Evolutionary conservation across 1,139 yeast species (phyloP).

Genomic region (Taiozyma onychis): DNA sequence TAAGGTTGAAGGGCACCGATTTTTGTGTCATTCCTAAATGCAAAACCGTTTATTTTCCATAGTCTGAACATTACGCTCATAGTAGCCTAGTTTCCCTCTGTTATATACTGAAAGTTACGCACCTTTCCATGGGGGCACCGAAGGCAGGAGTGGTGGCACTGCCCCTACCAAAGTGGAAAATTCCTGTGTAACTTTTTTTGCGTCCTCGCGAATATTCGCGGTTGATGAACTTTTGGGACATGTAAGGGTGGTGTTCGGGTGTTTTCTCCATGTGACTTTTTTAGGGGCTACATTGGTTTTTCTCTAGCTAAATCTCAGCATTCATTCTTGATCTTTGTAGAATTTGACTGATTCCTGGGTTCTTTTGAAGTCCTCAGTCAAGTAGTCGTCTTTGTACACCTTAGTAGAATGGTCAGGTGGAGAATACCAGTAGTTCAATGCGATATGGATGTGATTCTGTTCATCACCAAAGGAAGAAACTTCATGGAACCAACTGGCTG

Average conservation of each 20-base stretch:
- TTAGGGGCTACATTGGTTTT: neutral
- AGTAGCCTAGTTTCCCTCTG: too few relatives aligned
- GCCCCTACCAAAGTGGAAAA: neutral
- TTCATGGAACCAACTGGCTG: constrained; percentile 81
- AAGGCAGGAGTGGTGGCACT: too few relatives aligned
- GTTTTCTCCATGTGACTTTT: neutral
- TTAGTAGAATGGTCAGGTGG: constrained; percentile 42
- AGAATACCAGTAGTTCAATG: constrained; percentile 68
- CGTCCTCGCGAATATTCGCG: neutral
- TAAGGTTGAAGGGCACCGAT: neutral
- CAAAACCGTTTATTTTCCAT: neutral
- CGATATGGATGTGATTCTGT: constrained; percentile 41
- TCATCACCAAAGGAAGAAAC: constrained; percentile 55
- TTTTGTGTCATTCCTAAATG: neutral
- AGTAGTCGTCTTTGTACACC: constrained; percentile 44
- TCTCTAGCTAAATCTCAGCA: neutral
- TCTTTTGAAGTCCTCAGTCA: constrained; percentile 44
- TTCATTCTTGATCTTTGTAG: constrained; percentile 2
- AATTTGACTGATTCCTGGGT: constrained; percentile 28
- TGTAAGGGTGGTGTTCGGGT: neutral
- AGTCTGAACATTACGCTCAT: neutral
- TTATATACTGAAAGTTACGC: too few relatives aligned
- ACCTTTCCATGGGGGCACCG: too few relatives aligned
- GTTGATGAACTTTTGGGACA: neutral
- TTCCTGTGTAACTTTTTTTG: neutral